Evolutionary conservation across 257 asterid species (phyloP).

Genomic region (Linaria vulgaris): DNA sequence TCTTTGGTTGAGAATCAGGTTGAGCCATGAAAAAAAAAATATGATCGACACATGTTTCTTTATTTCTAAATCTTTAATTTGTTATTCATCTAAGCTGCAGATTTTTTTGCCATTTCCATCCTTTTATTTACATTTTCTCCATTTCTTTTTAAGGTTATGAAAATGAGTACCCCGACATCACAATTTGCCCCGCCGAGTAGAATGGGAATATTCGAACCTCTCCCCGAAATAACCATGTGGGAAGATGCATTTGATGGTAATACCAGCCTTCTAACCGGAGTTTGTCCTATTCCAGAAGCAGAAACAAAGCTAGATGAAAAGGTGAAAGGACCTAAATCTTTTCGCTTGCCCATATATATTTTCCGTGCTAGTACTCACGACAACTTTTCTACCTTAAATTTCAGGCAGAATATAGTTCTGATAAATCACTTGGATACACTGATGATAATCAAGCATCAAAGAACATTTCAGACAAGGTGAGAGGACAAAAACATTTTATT

Average conservation of each 20-base stretch:
- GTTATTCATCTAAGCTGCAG: not conserved
- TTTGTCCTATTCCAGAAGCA: slow-evolving; percentile 39
- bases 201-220: slow-evolving; percentile 64
- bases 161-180: slow-evolving; percentile 65
- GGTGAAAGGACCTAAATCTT: slow-evolving; percentile 36
- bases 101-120: not conserved
- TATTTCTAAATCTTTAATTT: not conserved
- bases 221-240: slow-evolving; percentile 81
- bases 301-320: slow-evolving; percentile 55
- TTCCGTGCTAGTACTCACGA: slow-evolving; percentile 1
- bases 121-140: not conserved
- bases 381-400: slow-evolving; percentile 3
- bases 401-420: slow-evolving; percentile 58
- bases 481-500: not conserved
- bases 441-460: slow-evolving; percentile 53
- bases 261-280: slow-evolving; percentile 46
- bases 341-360: not conserved
- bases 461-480: slow-evolving; percentile 71
- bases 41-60: too few relatives aligned
- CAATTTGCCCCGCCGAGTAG: slow-evolving; percentile 72
- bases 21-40: not conserved
- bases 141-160: slow-evolving; percentile 30
- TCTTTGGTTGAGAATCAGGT: not conserved
- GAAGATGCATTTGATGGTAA: slow-evolving; percentile 60
- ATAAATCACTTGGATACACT: slow-evolving; percentile 54